Evolutionary conservation across 495 filamentous ascomycete genomes (phyloP), one percentile per base, ranked within the genome.

Genomic region (Trichoderma orchidacearum): DNA sequence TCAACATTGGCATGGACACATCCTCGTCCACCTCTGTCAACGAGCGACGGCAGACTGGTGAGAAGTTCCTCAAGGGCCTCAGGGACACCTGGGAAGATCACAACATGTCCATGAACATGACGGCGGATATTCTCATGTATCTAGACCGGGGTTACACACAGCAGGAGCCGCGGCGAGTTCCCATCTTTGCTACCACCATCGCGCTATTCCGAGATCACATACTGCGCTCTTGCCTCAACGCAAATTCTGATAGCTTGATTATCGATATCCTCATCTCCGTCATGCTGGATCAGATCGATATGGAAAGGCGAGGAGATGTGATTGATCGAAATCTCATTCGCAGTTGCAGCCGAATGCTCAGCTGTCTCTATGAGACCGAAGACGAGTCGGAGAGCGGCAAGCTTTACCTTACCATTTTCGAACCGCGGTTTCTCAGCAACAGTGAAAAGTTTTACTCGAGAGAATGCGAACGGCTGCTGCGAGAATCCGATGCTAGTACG

Each of bases 41-140:
- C 57, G 90, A 96, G 73, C 79, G 87, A 29, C 76, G 88, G 57
- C 74, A 81, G 23, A 87, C 84, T 31, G 93, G 91, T 38, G 90
- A 95, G 68, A 86, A 77, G 64, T 93, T 97, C 60, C 66, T 99
- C 60, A 79, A 77, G 36, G 86, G 80, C 1, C 64, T 97, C 17
- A 87, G 86, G 64, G 72, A 76, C 36, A 81, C 83, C 3, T 99
- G 89, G 87, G 82, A 88, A 59, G 85, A 93, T 55, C 92, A 99
- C 64, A 88, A 89, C 64, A 74, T 87, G 15, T 89, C 86, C 55
- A 95, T 96, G 91, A 88, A 89, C 60, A 97, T 99, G 94, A 84
- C 89, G 41, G 93, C 92, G 11, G 94, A 99, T 66, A 89, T 99
- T 30, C 70, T 97, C 32, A 96, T 99, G 91, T 99, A 99, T 61